phyloP scores from a whole-genome alignment of 2,329 filamentous ascomycete genomes.

The Leptographium radiaticola region DNA sequence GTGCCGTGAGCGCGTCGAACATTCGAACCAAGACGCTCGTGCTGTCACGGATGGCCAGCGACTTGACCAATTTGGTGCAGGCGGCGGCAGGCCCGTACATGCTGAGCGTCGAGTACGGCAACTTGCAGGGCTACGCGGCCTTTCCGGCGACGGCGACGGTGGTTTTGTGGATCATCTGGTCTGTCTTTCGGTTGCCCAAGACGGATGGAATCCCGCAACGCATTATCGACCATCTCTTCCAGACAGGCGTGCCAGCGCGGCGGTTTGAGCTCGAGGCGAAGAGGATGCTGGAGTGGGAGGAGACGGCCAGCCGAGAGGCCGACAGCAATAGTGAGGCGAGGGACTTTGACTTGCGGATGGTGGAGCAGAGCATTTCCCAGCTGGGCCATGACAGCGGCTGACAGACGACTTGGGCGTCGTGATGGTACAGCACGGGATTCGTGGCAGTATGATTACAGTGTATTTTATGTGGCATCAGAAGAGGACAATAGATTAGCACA shows the following conservation, averaged over 20 bases:
- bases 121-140: slow-evolving; percentile 10
- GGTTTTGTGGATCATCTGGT: slow-evolving; percentile 8
- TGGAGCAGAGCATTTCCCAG: background rate
- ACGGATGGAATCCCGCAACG: slow-evolving; percentile 11
- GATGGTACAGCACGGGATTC: background rate
- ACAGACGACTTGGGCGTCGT: background rate
- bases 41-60: slow-evolving; percentile 9
- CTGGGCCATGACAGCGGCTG: background rate
- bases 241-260: slow-evolving; percentile 4
- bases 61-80: slow-evolving; percentile 10
- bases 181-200: slow-evolving; percentile 9
- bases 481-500: background rate
- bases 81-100: slow-evolving; percentile 12
- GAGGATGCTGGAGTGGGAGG: background rate
- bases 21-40: slow-evolving; percentile 12
- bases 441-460: background rate
- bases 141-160: slow-evolving; percentile 8
- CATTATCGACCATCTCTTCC: slow-evolving; percentile 11
- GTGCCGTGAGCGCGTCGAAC: slow-evolving; percentile 8
- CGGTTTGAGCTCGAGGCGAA: slow-evolving; percentile 4
- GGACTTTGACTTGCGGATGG: background rate
- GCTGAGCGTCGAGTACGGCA: slow-evolving; percentile 9
- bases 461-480: background rate
- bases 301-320: background rate
- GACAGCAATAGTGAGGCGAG: background rate